phyloP scores from a whole-genome alignment of 768 basidiomycete genomes.

The Kwoniella sp. region DNA sequence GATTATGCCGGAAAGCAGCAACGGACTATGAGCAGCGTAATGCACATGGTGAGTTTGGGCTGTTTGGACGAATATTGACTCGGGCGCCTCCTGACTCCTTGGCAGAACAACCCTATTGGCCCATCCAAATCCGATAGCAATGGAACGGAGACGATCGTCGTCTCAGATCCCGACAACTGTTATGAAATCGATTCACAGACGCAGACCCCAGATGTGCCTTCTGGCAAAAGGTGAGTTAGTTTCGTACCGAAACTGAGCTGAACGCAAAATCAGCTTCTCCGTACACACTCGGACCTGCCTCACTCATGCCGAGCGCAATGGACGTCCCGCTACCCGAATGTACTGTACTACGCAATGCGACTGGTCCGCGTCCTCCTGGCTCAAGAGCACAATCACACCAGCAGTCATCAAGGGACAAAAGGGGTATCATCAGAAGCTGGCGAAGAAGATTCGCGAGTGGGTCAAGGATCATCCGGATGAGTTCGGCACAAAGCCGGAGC shows the following conservation, averaged over 20 bases:
- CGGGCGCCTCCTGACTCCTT: neutral
- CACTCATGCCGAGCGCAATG: slow-evolving; percentile 19
- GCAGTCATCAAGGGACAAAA: slow-evolving; percentile 44
- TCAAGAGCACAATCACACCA: slow-evolving; percentile 36
- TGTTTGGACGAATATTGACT: too few species aligned
- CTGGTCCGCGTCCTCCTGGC: slow-evolving; percentile 29
- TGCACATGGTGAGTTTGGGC: slow-evolving; percentile 41
- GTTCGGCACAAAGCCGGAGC: slow-evolving; percentile 11
- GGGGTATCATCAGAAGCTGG: slow-evolving; percentile 26
- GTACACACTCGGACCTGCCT: slow-evolving; percentile 35
- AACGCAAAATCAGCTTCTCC: slow-evolving; percentile 23
- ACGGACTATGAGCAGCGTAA: slow-evolving; percentile 32
- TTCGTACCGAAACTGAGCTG: neutral
- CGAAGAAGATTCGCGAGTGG: slow-evolving; percentile 18
- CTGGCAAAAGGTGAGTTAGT: slow-evolving; percentile 38
- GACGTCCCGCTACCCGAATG: slow-evolving; percentile 31
- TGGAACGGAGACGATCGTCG: slow-evolving; percentile 28
- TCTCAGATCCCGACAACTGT: slow-evolving; percentile 20
- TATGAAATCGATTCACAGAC: slow-evolving; percentile 39
- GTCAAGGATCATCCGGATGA: slow-evolving; percentile 31
- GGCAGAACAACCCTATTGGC: slow-evolving; percentile 37
- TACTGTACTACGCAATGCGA: slow-evolving; percentile 37
- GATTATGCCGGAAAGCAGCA: slow-evolving; percentile 19
- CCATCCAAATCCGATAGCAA: slow-evolving; percentile 32
- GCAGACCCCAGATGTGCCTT: slow-evolving; percentile 34